Percentiles rank a stretch among this genome's conserved stretches.
Conservation (phyloP, 2,329 filamentous ascomycete species). For the Fusarium xyrophilum region DNA sequence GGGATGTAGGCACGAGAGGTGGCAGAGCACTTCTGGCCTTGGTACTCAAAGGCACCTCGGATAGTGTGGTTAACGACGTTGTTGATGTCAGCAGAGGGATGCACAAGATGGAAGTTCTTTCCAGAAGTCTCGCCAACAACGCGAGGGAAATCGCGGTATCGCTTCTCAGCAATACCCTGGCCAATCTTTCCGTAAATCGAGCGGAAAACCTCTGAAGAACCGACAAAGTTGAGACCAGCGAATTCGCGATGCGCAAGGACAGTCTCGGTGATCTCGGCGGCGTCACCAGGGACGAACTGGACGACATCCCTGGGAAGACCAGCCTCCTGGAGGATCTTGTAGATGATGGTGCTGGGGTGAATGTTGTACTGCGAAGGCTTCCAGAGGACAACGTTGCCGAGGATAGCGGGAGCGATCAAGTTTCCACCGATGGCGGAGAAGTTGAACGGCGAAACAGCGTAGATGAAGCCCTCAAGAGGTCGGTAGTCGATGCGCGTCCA, state of each 20-base stretch:
- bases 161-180: slow-evolving; percentile 77
- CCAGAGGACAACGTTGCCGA: slow-evolving; percentile 96
- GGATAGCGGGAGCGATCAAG: slow-evolving; percentile 79
- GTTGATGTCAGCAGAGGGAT: slow-evolving; percentile 75
- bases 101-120: slow-evolving; percentile 91
- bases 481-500: slow-evolving; percentile 81
- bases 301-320: slow-evolving; percentile 88
- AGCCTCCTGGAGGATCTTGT: slow-evolving; percentile 89
- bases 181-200: slow-evolving; percentile 87
- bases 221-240: slow-evolving; percentile 92
- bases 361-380: slow-evolving; percentile 90
- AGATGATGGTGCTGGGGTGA: slow-evolving; percentile 85
- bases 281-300: slow-evolving; percentile 90
- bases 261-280: slow-evolving; percentile 79
- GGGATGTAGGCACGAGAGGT: slow-evolving; percentile 82
- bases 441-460: slow-evolving; percentile 93
- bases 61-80: slow-evolving; percentile 86
- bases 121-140: slow-evolving; percentile 91
- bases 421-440: slow-evolving; percentile 95
- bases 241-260: slow-evolving; percentile 81
- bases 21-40: slow-evolving; percentile 90
- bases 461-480: slow-evolving; percentile 94
- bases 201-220: slow-evolving; percentile 89
- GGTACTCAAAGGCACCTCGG: slow-evolving; percentile 86
- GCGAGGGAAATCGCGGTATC: slow-evolving; percentile 83